These are phyloP conservation scores for Breynia disticha DNA, from an alignment of 441 rosid species.

Conservation along the genomic window DNA sequence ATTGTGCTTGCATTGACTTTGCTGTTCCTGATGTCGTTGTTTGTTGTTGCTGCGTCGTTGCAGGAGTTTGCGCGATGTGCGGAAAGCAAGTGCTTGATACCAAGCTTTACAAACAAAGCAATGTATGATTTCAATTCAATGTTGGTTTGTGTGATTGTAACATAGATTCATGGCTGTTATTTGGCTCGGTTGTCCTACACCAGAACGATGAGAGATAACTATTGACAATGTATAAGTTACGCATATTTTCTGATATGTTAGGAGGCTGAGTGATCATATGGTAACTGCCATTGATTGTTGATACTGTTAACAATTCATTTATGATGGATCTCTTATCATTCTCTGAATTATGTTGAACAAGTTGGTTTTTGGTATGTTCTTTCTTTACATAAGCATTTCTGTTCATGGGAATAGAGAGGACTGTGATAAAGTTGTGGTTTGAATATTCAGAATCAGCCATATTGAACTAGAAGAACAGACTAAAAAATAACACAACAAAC, in stretches of 20 bases:
- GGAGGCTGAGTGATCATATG: background rate
- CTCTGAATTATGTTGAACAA: too few relatives aligned
- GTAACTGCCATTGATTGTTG: too few relatives aligned
- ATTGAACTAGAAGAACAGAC: background rate
- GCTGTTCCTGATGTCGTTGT: background rate
- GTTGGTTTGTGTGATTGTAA: constrained; percentile 1
- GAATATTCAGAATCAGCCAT: constrained; percentile 48
- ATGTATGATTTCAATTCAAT: constrained; percentile 31
- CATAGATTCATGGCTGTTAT: background rate
- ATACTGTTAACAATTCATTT: too few relatives aligned
- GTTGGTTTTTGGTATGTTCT: too few relatives aligned
- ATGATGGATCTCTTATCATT: too few relatives aligned
- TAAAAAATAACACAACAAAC: background rate
- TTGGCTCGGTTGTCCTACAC: background rate
- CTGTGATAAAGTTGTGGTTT: too few relatives aligned
- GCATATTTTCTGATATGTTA: constrained; percentile 2
- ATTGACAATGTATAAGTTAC: constrained; percentile 12
- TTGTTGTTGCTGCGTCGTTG: constrained; percentile 12
- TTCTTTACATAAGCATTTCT: too few relatives aligned
- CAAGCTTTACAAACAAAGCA: constrained; percentile 91
- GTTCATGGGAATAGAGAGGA: too few relatives aligned
- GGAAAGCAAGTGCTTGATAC: constrained; percentile 97
- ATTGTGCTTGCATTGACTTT: too few relatives aligned
- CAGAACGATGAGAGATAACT: constrained; percentile 5
- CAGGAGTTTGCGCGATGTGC: constrained; percentile 94